These are phyloP conservation scores for Aspergillus terreus DNA, from an alignment of 2,329 filamentous ascomycete species.

Conservation along the genomic window DNA sequence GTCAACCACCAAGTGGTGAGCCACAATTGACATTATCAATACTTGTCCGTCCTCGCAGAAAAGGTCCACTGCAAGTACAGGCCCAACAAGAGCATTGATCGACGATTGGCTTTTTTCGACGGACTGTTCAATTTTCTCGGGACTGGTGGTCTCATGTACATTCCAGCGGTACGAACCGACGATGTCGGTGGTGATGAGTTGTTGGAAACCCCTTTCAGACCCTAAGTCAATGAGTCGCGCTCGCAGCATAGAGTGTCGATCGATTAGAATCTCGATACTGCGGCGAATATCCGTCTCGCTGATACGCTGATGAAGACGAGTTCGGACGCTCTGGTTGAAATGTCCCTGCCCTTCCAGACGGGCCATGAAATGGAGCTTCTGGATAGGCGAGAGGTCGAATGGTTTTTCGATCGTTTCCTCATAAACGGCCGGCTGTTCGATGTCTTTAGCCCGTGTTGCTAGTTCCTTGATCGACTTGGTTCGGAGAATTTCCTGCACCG, in stretches of 20 bases:
- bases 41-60: slow-evolving; percentile 33
- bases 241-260: slow-evolving; percentile 37
- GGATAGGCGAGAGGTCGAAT: slow-evolving; percentile 37
- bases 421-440: slow-evolving; percentile 30
- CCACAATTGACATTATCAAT: slow-evolving; percentile 31
- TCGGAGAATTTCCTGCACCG: slow-evolving; percentile 47
- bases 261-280: slow-evolving; percentile 30
- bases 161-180: slow-evolving; percentile 26
- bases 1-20: slow-evolving; percentile 37
- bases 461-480: slow-evolving; percentile 44
- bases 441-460: slow-evolving; percentile 26
- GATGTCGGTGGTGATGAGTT: slow-evolving; percentile 28
- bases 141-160: slow-evolving; percentile 15
- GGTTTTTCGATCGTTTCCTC: slow-evolving; percentile 27
- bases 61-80: slow-evolving; percentile 41
- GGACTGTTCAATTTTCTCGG: slow-evolving; percentile 20
- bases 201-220: slow-evolving; percentile 16
- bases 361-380: slow-evolving; percentile 35
- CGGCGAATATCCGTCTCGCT: slow-evolving; percentile 19
- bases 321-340: slow-evolving; percentile 38
- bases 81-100: slow-evolving; percentile 35
- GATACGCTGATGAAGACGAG: slow-evolving; percentile 26
- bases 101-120: slow-evolving; percentile 29
- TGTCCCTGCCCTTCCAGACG: slow-evolving; percentile 32
- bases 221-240: slow-evolving; percentile 26